Evolutionary conservation across 805 yeast species (phyloP).

Genomic region (Yarrowia sp.): DNA sequence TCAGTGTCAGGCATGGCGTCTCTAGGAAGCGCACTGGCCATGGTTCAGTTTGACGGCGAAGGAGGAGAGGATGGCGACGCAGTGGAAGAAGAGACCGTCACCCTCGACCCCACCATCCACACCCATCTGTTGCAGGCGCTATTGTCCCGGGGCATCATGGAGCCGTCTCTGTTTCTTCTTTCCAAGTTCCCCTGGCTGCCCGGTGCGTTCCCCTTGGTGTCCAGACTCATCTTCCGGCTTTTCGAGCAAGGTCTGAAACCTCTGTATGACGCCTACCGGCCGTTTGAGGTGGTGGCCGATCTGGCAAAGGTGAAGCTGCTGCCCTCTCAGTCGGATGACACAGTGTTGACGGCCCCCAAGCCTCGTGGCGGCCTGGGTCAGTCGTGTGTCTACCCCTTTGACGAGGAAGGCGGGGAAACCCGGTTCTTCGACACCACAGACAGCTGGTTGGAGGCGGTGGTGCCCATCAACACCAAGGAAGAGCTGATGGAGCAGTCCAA

Average conservation of each 20-base stretch:
- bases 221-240: slow-evolving; percentile 58
- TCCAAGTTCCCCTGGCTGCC: slow-evolving; percentile 68
- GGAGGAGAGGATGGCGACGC: slow-evolving; percentile 54
- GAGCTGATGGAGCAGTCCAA: slow-evolving; percentile 59
- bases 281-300: slow-evolving; percentile 1
- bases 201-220: slow-evolving; percentile 58
- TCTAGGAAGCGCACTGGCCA: slow-evolving; percentile 15
- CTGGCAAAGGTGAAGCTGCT: background rate
- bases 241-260: slow-evolving; percentile 60
- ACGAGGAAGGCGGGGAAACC: slow-evolving; percentile 1
- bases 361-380: background rate
- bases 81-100: slow-evolving; percentile 55
- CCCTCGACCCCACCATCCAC: slow-evolving; percentile 7
- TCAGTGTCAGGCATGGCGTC: slow-evolving; percentile 23
- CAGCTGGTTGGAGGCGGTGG: slow-evolving; percentile 58
- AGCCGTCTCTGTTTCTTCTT: slow-evolving; percentile 67
- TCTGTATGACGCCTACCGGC: slow-evolving; percentile 49
- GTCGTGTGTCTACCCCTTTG: slow-evolving; percentile 21
- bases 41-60: slow-evolving; percentile 25
- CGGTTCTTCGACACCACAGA: slow-evolving; percentile 54
- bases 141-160: slow-evolving; percentile 65
- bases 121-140: slow-evolving; percentile 56
- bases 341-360: background rate
- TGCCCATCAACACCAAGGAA: slow-evolving; percentile 51
- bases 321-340: slow-evolving; percentile 4